A percentile compares a stretch with the other conserved stretches of the same genome.
phyloP scores from a whole-genome alignment of 768 basidiomycete genomes.

The Kwoniella shandongensis region DNA sequence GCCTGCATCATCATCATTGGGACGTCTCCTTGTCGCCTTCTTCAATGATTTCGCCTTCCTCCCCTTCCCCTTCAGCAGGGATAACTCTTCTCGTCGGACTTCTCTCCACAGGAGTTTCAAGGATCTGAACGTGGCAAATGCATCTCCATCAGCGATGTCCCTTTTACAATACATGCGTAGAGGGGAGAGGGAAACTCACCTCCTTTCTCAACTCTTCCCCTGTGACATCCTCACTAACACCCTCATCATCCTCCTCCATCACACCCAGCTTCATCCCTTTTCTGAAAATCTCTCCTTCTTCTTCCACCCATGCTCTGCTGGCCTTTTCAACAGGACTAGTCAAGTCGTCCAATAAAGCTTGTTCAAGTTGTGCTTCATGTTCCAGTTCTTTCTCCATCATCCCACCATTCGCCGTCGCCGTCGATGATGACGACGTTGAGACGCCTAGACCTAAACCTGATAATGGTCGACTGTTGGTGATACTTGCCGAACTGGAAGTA shows the following conservation, averaged over 20 bases:
- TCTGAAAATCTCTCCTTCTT: conserved; percentile 95
- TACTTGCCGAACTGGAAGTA: too few relatives aligned
- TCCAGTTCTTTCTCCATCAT: too few relatives aligned
- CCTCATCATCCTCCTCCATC: conserved; percentile 70
- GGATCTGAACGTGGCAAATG: too few relatives aligned
- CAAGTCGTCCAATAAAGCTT: conserved; percentile 5
- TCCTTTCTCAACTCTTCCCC: conserved; percentile 77
- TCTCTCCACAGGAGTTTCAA: conserved; percentile 42
- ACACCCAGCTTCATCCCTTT: conserved; percentile 72
- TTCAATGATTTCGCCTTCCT: conserved; percentile 3
- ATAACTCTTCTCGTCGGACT: conserved; percentile 40
- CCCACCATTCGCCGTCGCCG: too few relatives aligned
- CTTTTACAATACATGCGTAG: not conserved
- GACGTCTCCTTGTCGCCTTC: too few relatives aligned
- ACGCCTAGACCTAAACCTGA: too few relatives aligned
- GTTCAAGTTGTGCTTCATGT: too few relatives aligned
- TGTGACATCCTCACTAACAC: conserved; percentile 60
- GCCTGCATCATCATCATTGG: too few relatives aligned
- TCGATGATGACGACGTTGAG: too few relatives aligned
- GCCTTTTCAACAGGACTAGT: conserved; percentile 34
- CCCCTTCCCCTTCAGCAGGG: conserved; percentile 23
- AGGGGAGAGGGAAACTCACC: conserved; percentile 45
- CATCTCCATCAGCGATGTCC: not conserved
- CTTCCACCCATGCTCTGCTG: conserved; percentile 70
- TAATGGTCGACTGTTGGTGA: too few relatives aligned